A percentile compares a stretch with the other conserved stretches of the same genome.
phyloP scores from a whole-genome alignment of 768 basidiomycete species.

The Ramaria rubella region DNA sequence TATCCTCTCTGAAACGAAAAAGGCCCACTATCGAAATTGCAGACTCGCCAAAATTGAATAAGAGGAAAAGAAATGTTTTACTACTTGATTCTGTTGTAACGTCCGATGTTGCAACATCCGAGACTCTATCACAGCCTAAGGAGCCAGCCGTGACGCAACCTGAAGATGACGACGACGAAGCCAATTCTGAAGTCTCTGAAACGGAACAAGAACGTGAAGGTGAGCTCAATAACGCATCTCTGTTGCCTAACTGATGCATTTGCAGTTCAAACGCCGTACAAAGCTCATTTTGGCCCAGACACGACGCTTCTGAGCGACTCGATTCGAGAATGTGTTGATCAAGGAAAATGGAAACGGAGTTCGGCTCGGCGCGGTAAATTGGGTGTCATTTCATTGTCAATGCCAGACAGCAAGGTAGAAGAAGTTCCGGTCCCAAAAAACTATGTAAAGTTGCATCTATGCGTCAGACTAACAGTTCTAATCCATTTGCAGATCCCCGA shows the following conservation, averaged over 20 bases:
- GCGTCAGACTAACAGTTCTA: conserved; percentile 6
- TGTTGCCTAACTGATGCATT: conserved; percentile 3
- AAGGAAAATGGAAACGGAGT: conserved; percentile 48
- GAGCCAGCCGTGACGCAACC: conserved; percentile 1
- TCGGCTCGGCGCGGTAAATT: conserved; percentile 50
- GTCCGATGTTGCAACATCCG: background rate
- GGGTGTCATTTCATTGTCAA: conserved; percentile 46
- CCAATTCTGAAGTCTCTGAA: conserved; percentile 7
- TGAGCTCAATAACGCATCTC: conserved; percentile 10
- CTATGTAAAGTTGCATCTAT: conserved; percentile 19
- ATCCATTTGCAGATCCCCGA: conserved; percentile 57
- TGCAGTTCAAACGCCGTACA: conserved; percentile 5
- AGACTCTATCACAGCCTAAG: conserved; percentile 23
- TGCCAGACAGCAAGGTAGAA: conserved; percentile 33
- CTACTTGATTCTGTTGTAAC: background rate
- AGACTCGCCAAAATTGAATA: conserved; percentile 60
- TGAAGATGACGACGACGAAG: conserved; percentile 4
- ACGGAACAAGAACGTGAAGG: conserved; percentile 16
- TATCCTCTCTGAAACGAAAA: conserved; percentile 65
- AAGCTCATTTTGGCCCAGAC: conserved; percentile 13
- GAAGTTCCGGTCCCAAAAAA: conserved; percentile 23
- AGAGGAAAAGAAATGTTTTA: conserved; percentile 33
- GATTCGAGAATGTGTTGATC: conserved; percentile 47
- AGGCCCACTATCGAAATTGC: conserved; percentile 30
- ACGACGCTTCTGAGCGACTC: conserved; percentile 3